phyloP scores from a whole-genome alignment of 805 yeast genomes.

The Jamesozyma spencerorum region DNA sequence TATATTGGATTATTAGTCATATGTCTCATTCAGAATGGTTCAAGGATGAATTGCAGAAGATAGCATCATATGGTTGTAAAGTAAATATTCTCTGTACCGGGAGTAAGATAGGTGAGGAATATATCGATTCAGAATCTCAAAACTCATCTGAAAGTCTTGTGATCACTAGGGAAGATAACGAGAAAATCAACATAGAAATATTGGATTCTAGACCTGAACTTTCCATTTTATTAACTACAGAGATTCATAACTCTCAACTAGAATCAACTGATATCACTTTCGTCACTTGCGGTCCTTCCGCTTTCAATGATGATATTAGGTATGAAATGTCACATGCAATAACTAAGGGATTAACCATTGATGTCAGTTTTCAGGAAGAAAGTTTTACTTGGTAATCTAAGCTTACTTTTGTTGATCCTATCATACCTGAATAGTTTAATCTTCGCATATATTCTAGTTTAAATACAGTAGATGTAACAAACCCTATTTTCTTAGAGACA shows the following conservation, averaged over 20 bases:
- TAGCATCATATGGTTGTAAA: slow-evolving; percentile 27
- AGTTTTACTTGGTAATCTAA: slow-evolving; percentile 30
- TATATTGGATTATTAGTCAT: slow-evolving; percentile 59
- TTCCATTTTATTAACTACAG: slow-evolving; percentile 30
- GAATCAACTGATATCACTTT: slow-evolving; percentile 41
- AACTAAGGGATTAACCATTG: slow-evolving; percentile 13
- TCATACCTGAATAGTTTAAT: too few species aligned
- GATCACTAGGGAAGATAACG: not conserved
- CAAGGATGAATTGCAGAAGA: slow-evolving; percentile 31
- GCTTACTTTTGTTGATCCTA: too few species aligned
- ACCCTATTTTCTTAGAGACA: too few species aligned
- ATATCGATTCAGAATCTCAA: slow-evolving; percentile 2
- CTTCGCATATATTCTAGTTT: too few species aligned
- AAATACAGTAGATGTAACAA: too few species aligned
- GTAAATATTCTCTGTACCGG: slow-evolving; percentile 10
- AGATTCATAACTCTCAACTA: slow-evolving; percentile 26
- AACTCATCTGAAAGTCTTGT: not conserved
- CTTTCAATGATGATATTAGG: slow-evolving; percentile 50
- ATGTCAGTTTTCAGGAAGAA: slow-evolving; percentile 29
- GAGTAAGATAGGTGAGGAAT: not conserved
- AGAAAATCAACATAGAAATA: slow-evolving; percentile 9
- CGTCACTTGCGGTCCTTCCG: slow-evolving; percentile 54
- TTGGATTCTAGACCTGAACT: slow-evolving; percentile 42
- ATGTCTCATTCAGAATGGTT: slow-evolving; percentile 44
- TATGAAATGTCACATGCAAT: slow-evolving; percentile 37